Base-by-base conservation (phyloP, 768 basidiomycete species). In the Coprinopsis sp. region DNA sequence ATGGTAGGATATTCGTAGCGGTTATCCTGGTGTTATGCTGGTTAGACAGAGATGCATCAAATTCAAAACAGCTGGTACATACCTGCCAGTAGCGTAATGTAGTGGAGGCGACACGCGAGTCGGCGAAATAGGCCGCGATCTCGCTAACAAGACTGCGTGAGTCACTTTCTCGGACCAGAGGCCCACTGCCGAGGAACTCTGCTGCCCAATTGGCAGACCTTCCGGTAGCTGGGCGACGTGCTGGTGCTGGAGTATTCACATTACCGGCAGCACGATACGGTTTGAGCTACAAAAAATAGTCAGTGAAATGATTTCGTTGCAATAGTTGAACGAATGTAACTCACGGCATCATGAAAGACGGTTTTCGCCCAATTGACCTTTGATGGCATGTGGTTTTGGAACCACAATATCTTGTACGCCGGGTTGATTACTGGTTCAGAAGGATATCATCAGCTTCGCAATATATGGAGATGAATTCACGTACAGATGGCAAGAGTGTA, bases 401-500 rank as follows among this genome's bases (percentile, higher is more conserved):
- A 47, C 46, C 37, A 47, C 13, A 27, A 13, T 3, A 40, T 25
- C 24, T 47, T 47, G 14, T 12, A 6, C n/a, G 12, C 13, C 13
- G 46, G 46, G 23, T 38, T 36, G 14, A 47, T 18, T 16, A 30
- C 46, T 47, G n/a, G n/a, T n/a, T n/a, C n/a, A n/a, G n/a, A n/a
- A n/a, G n/a, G n/a, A n/a, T n/a, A n/a, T n/a, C n/a, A n/a, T n/a
- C n/a, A n/a, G n/a, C n/a, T n/a, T n/a, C n/a, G n/a, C n/a, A n/a
- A n/a, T n/a, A n/a, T n/a, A n/a, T n/a, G n/a, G n/a, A n/a, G n/a
- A n/a, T n/a, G n/a, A n/a, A n/a, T n/a, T n/a, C n/a, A n/a, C n/a
- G n/a, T 47, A 63, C 58, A n/a, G 49, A 62, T 59, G 12, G 59
- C 51, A 24, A 63, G 33, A 5, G 45, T 37, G 48, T 60, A 62